phyloP scores from a whole-genome alignment of 1,139 yeast genomes.

The Diutina mesorugosa region DNA sequence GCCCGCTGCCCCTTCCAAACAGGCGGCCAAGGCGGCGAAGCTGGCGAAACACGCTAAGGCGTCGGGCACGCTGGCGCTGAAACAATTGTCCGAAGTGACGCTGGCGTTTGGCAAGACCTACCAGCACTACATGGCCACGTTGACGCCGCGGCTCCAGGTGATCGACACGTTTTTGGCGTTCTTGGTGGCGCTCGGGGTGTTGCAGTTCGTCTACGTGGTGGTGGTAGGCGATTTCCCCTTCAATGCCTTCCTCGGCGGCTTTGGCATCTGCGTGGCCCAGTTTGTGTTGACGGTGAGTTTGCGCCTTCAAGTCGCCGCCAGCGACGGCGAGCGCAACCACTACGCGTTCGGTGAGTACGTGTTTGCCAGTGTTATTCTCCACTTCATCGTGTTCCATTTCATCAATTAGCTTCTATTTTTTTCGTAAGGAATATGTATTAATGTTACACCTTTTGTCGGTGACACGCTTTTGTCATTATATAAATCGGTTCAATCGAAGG shows the following conservation, averaged over 20 bases:
- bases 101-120: constrained; percentile 37
- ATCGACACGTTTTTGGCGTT: constrained; percentile 71
- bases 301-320: constrained; percentile 44
- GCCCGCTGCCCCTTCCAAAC: background rate
- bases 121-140: constrained; percentile 26
- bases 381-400: constrained; percentile 83
- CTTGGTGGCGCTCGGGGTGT: constrained; percentile 57
- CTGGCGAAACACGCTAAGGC: background rate
- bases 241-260: constrained; percentile 93
- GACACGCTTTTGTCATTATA: background rate
- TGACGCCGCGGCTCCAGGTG: constrained; percentile 41
- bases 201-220: constrained; percentile 69
- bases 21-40: background rate
- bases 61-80: background rate
- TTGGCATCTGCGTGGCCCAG: constrained; percentile 87
- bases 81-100: constrained; percentile 24
- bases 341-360: constrained; percentile 75
- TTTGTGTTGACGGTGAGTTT: constrained; percentile 76
- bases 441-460: background rate
- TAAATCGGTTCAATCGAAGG: too few species aligned
- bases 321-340: constrained; percentile 8
- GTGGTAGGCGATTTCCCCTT: constrained; percentile 87
- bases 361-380: constrained; percentile 78
- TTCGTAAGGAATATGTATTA: background rate
- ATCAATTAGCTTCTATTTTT: constrained; percentile 40